Base-by-base conservation (phyloP, 108 stramenopile species). In the Discostella pseudostelligera region DNA sequence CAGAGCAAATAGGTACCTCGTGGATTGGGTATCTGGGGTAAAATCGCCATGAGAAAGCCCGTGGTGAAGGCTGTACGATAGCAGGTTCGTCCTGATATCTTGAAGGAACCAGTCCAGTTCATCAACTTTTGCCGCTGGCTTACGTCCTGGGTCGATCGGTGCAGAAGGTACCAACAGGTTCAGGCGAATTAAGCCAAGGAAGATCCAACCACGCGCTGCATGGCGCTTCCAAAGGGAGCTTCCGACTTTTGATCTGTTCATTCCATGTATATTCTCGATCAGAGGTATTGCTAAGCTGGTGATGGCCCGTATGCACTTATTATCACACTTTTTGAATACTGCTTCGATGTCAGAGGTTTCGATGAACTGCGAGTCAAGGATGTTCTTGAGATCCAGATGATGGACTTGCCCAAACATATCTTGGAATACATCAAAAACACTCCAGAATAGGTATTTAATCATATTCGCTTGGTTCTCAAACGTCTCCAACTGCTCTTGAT, bases 81-180 rank as follows among this genome's bases (percentile, higher is more conserved):
- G 66, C 1, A 87, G 45, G 56, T 87, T 86, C 40, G 78, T 67
- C 17, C 42, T 62, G 10, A 87, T 29, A 20, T 69, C 65, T 13
- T 54, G 46, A 2, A 93, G 47, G 16, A 86, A 58, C 29, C 54
- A 49, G 40, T 88, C 63, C 13, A 93, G 59, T 22, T 89, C 56
- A 3, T 72, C 61, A 4, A 85, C 86, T 65, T 96, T 94, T 13
- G 93, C 88, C 1, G 82, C 72, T 17, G 97, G 94, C 49, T 81
- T 84, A 70, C 64, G 64, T 21, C 92, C 95, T n/a, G 97, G 97
- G 64, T 98, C 97, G n/a, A 96, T 76, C 2, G 95, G 96, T 13
- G 93, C 84, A 19, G 84, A 70, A 12, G 97, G 97, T 22, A 86
- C 47, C 12, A 87, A 61, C 24, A 98, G 70, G 28, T 83, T 79